Percentiles rank a stretch among this genome's conserved stretches.
These are phyloP conservation scores for Ensete glaucum DNA, from an alignment of 176 grass and related monocot species.

Conservation along the genomic window DNA sequence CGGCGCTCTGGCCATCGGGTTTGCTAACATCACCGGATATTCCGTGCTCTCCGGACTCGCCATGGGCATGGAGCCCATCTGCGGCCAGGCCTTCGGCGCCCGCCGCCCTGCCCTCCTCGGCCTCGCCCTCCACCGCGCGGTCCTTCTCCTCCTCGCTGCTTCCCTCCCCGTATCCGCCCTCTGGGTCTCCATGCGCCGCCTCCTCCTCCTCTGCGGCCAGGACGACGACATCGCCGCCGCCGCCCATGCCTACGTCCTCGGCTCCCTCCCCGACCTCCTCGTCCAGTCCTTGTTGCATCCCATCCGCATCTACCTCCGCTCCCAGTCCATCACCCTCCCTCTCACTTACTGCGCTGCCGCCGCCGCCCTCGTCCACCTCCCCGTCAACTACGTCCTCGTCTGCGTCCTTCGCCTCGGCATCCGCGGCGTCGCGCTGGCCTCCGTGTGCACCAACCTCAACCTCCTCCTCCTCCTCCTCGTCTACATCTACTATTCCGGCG, in stretches of 20 bases:
- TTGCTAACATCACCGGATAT: conserved; percentile 89
- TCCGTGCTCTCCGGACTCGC: conserved; percentile 72
- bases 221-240: conserved; percentile 59
- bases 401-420: conserved; percentile 40
- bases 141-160: conserved; percentile 51
- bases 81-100: conserved; percentile 72
- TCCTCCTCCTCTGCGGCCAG: conserved; percentile 63
- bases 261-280: conserved; percentile 70
- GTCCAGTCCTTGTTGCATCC: conserved; percentile 74
- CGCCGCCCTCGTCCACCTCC: conserved; percentile 51
- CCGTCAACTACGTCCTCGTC: conserved; percentile 59
- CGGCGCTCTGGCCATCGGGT: conserved; percentile 71
- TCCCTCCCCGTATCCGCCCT: conserved; percentile 52
- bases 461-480: conserved; percentile 35
- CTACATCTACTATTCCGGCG: conserved; percentile 43
- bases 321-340: conserved; percentile 66
- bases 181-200: conserved; percentile 56
- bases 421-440: conserved; percentile 62
- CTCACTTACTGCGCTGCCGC: conserved; percentile 53
- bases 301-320: conserved; percentile 63
- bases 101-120: conserved; percentile 39
- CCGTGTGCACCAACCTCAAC: conserved; percentile 52
- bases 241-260: conserved; percentile 61
- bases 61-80: conserved; percentile 73
- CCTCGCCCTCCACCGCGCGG: conserved; percentile 50